Conservation (phyloP, 495 filamentous ascomycete species). For the Talaromyces stipitatus region DNA sequence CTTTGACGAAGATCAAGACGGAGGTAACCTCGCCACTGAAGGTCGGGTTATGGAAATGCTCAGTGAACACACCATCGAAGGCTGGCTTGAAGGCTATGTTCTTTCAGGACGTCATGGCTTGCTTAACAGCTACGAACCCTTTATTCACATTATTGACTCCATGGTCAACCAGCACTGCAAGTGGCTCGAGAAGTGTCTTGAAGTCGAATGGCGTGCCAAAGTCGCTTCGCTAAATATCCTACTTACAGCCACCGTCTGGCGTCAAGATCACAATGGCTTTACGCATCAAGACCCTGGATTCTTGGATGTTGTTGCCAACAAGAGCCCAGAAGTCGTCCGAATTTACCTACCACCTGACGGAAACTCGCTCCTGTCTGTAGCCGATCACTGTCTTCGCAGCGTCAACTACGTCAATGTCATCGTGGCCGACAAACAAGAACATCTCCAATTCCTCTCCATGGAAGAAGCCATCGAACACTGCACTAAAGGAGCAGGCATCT, state of each 20-base stretch:
- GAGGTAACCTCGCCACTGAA: slow-evolving; percentile 54
- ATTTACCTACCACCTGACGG: slow-evolving; percentile 72
- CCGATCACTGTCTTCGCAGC: slow-evolving; percentile 61
- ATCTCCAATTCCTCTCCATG: slow-evolving; percentile 64
- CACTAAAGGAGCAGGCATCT: slow-evolving; percentile 58
- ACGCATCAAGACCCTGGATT: slow-evolving; percentile 74
- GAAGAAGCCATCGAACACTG: slow-evolving; percentile 60
- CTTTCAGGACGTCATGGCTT: slow-evolving; percentile 64
- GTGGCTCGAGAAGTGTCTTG: slow-evolving; percentile 68
- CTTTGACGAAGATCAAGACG: slow-evolving; percentile 62
- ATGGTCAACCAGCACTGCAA: slow-evolving; percentile 80
- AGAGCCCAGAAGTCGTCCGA: slow-evolving; percentile 64
- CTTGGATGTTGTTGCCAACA: slow-evolving; percentile 67
- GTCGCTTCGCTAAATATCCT: slow-evolving; percentile 67
- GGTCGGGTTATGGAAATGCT: slow-evolving; percentile 75
- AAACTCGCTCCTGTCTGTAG: slow-evolving; percentile 61
- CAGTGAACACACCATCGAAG: slow-evolving; percentile 67
- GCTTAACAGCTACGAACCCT: slow-evolving; percentile 71
- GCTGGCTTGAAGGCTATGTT: slow-evolving; percentile 69
- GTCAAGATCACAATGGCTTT: slow-evolving; percentile 75
- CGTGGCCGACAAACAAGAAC: slow-evolving; percentile 68
- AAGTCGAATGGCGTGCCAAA: slow-evolving; percentile 62
- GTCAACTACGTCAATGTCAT: slow-evolving; percentile 71
- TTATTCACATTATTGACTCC: slow-evolving; percentile 70
- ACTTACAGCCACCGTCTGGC: slow-evolving; percentile 66